Evolutionary conservation across 2,329 filamentous ascomycete genomes (phyloP).

Genomic region (Basipetospora chlamydospora): DNA sequence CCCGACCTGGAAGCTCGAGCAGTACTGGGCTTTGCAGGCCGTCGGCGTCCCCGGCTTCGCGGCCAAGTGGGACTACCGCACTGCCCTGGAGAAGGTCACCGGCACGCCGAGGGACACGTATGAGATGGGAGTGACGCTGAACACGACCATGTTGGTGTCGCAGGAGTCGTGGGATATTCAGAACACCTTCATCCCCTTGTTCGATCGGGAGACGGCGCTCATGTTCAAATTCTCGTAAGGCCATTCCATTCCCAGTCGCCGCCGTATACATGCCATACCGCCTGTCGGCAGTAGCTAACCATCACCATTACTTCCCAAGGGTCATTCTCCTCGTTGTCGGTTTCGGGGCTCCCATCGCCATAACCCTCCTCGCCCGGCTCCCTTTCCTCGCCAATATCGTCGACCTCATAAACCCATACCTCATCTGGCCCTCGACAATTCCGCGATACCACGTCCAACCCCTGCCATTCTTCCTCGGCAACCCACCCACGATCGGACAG

Average conservation of each 20-base stretch:
- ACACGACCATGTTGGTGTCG: conserved; percentile 7
- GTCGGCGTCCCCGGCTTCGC: conserved; percentile 8
- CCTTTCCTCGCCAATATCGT: conserved; percentile 8
- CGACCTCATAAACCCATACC: conserved; percentile 13
- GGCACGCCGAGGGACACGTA: conserved; percentile 4
- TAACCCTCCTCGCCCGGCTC: conserved; percentile 17
- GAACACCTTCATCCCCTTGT: conserved; percentile 2
- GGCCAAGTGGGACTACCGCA: conserved; percentile 8
- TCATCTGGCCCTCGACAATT: conserved; percentile 15
- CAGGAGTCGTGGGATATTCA: conserved; percentile 6
- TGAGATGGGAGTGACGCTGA: conserved; percentile 6
- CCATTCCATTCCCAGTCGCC: background rate
- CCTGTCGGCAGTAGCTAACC: background rate
- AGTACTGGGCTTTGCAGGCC: conserved; percentile 10
- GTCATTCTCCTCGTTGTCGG: conserved; percentile 13
- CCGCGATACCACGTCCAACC: conserved; percentile 12
- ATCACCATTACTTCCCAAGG: background rate
- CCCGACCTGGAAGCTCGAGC: conserved; percentile 8
- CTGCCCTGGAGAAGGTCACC: conserved; percentile 6
- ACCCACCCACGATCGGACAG: conserved; percentile 26
- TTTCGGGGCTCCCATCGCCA: conserved; percentile 13
- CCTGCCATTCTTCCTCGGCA: conserved; percentile 11
- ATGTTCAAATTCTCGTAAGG: conserved; percentile 9
- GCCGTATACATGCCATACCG: background rate
- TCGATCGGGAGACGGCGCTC: conserved; percentile 7